These are phyloP conservation scores for Globisporangium camurandrum DNA, from an alignment of 352 stramenopile species.

Conservation along the genomic window DNA sequence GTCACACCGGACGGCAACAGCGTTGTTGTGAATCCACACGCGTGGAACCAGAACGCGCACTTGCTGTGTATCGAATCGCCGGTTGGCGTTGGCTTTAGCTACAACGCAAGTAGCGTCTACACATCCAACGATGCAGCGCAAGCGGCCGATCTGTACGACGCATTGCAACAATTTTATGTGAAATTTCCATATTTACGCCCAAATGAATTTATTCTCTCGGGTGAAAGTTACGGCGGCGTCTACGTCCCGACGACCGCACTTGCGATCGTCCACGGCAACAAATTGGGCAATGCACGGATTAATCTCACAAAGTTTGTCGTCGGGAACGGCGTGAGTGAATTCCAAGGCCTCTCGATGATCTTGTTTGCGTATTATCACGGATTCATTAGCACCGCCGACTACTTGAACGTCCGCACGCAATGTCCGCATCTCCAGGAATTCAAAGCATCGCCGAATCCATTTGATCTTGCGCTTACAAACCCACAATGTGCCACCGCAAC, in stretches of 20 bases:
- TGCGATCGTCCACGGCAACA: conserved; percentile 47
- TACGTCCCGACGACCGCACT: conserved; percentile 64
- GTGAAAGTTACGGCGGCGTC: conserved; percentile 73
- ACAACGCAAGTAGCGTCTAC: conserved; percentile 59
- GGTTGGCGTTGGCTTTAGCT: conserved; percentile 57
- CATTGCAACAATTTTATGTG: conserved; percentile 78
- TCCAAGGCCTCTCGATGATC: conserved; percentile 40
- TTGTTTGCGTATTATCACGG: conserved; percentile 80
- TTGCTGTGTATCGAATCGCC: conserved; percentile 59
- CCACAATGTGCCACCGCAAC: conserved; percentile 21
- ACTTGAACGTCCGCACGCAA: conserved; percentile 37
- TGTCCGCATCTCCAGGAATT: conserved; percentile 47
- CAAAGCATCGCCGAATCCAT: conserved; percentile 19
- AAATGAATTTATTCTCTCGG: conserved; percentile 80
- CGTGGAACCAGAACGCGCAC: conserved; percentile 53
- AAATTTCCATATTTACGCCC: conserved; percentile 77
- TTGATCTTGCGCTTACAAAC: conserved; percentile 8
- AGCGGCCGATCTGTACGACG: conserved; percentile 65
- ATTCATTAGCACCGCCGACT: conserved; percentile 58
- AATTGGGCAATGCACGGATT: conserved; percentile 22
- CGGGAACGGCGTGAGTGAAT: conserved; percentile 64
- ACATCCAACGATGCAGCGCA: conserved; percentile 62
- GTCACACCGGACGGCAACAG: conserved; percentile 41
- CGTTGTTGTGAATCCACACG: conserved; percentile 37
- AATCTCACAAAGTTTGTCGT: conserved; percentile 88